A percentile compares a stretch with the other conserved stretches of the same genome.
Conservation (phyloP, 1,284 basidiomycete genomes). For the Mrakiaceae sp. region DNA sequence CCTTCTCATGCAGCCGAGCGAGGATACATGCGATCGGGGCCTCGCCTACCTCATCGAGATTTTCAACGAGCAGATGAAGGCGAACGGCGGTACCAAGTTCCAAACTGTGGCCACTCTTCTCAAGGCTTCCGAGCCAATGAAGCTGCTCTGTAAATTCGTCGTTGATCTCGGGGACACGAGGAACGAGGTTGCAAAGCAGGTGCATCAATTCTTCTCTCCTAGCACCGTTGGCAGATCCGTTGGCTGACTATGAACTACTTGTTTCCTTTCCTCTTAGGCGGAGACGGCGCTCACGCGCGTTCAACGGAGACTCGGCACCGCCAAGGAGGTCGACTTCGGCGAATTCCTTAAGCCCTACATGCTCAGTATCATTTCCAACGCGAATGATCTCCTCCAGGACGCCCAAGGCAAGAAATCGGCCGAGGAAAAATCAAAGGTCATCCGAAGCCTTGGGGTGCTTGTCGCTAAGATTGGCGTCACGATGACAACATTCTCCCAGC, state of each 20-base stretch:
- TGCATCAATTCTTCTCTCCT: background rate
- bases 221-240: background rate
- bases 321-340: constrained; percentile 40
- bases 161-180: constrained; percentile 56
- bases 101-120: constrained; percentile 26
- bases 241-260: background rate
- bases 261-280: constrained; percentile 38
- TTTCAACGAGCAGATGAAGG: background rate
- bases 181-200: constrained; percentile 40
- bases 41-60: constrained; percentile 37
- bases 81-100: too few relatives aligned
- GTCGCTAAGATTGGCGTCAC: constrained; percentile 58
- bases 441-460: constrained; percentile 68
- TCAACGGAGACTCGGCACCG: constrained; percentile 29
- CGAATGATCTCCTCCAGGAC: constrained; percentile 75
- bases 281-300: constrained; percentile 42
- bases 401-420: constrained; percentile 59
- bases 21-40: constrained; percentile 18
- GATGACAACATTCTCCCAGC: constrained; percentile 65
- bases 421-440: constrained; percentile 55
- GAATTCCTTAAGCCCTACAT: constrained; percentile 59
- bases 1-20: constrained; percentile 49
- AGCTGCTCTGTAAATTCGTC: constrained; percentile 61
- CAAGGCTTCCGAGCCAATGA: constrained; percentile 53
- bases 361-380: constrained; percentile 65